Evolutionary conservation across 805 yeast genomes (phyloP).

Genomic region (Lipomyces yamadae): DNA sequence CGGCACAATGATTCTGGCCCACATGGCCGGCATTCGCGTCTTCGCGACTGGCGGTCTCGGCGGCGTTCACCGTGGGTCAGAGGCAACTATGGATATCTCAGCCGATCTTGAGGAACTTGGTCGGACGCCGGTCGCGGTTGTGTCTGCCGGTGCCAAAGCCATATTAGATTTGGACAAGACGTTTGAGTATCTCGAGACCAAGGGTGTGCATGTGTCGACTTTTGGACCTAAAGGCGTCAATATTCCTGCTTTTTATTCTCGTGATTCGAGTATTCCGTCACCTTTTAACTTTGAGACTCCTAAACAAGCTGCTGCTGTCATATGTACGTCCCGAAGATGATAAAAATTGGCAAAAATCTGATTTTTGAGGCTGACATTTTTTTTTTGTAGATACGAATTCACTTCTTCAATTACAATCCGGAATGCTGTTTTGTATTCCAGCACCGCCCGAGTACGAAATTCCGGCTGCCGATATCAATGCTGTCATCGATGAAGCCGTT

Average conservation of each 20-base stretch:
- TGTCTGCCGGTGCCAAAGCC: constrained; percentile 89
- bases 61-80: constrained; percentile 84
- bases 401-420: constrained; percentile 61
- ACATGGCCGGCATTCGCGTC: constrained; percentile 74
- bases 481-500: constrained; percentile 63
- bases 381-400: constrained; percentile 47
- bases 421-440: constrained; percentile 79
- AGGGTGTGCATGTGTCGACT: constrained; percentile 86
- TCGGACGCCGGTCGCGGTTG: constrained; percentile 83
- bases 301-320: constrained; percentile 64
- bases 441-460: constrained; percentile 72
- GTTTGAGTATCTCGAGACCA: constrained; percentile 85
- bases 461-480: constrained; percentile 56
- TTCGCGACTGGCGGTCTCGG: constrained; percentile 95
- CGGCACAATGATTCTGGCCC: constrained; percentile 81
- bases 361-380: constrained; percentile 2
- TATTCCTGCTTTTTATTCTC: constrained; percentile 81
- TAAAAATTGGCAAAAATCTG: neutral
- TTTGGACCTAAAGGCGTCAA: constrained; percentile 56
- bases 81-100: constrained; percentile 74
- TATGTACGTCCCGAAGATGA: constrained; percentile 47
- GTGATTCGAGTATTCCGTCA: constrained; percentile 73
- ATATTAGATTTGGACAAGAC: constrained; percentile 81
- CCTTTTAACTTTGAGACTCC: constrained; percentile 66
- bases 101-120: constrained; percentile 88